Percentiles rank a stretch among this genome's conserved stretches.
Evolutionary conservation across 768 basidiomycete genomes (phyloP).

Genomic region (Lentinus tigrinus): DNA sequence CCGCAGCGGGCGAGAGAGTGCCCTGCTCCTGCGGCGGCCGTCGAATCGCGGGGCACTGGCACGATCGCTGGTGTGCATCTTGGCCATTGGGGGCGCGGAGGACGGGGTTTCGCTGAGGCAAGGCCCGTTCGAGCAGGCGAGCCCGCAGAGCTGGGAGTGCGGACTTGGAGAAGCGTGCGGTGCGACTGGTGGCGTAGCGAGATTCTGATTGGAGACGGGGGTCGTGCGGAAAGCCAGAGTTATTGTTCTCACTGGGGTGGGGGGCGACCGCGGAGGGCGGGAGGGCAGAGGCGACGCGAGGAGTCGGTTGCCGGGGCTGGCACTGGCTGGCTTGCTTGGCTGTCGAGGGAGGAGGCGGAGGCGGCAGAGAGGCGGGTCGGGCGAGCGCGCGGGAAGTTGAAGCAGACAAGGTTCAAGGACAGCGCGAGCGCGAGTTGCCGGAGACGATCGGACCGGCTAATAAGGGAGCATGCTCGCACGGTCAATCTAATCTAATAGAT

Average conservation of each 20-base stretch:
- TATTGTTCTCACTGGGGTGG: background rate
- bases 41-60: background rate
- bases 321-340: background rate
- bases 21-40: background rate
- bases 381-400: background rate
- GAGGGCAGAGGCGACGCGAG: background rate
- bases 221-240: background rate
- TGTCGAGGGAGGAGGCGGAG: background rate
- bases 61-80: background rate
- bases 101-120: background rate
- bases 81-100: background rate
- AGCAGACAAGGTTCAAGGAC: slow-evolving; percentile 4
- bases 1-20: background rate
- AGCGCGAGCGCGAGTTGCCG: slow-evolving; percentile 10
- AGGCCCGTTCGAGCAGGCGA: background rate
- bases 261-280: background rate
- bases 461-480: slow-evolving; percentile 8
- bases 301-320: background rate
- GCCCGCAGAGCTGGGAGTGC: background rate
- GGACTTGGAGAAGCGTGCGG: background rate
- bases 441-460: slow-evolving; percentile 14
- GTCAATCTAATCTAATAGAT: slow-evolving; percentile 21
- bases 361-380: background rate
- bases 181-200: slow-evolving; percentile 18
- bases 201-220: slow-evolving; percentile 14